Conservation (phyloP, 2,329 filamentous ascomycete species). For the Aspergillus awamori region DNA sequence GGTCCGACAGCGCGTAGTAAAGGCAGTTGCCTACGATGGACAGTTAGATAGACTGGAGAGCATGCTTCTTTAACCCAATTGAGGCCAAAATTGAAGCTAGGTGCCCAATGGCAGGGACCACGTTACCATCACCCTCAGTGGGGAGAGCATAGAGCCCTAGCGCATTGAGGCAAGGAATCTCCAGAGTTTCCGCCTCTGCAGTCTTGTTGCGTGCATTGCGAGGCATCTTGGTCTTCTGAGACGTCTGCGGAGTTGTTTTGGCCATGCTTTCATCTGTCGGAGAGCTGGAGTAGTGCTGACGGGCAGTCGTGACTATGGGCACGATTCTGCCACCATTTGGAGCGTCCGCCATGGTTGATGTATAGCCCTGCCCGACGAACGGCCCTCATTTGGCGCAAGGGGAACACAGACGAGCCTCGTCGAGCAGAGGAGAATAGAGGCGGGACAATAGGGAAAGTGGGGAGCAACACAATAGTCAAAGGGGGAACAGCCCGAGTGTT, state of each 20-base stretch:
- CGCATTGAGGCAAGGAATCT: conserved; percentile 53
- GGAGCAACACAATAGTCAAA: not conserved
- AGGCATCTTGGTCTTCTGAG: conserved; percentile 9
- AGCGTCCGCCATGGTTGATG: conserved; percentile 43
- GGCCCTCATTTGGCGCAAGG: conserved; percentile 37
- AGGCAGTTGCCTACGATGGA: conserved; percentile 64
- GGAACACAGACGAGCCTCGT: conserved; percentile 20
- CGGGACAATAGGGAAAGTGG: conserved; percentile 17
- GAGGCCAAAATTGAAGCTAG: conserved; percentile 11
- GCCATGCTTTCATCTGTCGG: conserved; percentile 20
- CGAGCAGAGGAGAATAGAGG: conserved; percentile 23
- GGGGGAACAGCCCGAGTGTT: conserved; percentile 1
- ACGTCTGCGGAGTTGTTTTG: conserved; percentile 19
- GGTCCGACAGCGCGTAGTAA: conserved; percentile 69
- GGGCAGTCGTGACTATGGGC: conserved; percentile 42
- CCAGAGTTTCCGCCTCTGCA: conserved; percentile 31
- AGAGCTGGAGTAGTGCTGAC: conserved; percentile 27
- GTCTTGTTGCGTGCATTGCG: conserved; percentile 21
- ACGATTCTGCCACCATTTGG: conserved; percentile 46
- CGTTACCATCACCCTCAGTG: conserved; percentile 64
- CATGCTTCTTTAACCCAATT: not conserved
- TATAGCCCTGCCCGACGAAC: conserved; percentile 34
- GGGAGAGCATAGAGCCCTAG: conserved; percentile 62
- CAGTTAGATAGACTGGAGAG: conserved; percentile 25
- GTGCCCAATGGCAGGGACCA: conserved; percentile 25